A percentile compares a stretch with the other conserved stretches of the same genome.
Evolutionary conservation across 306 rosid species (phyloP).

Genomic region (Vachellia collinsii): DNA sequence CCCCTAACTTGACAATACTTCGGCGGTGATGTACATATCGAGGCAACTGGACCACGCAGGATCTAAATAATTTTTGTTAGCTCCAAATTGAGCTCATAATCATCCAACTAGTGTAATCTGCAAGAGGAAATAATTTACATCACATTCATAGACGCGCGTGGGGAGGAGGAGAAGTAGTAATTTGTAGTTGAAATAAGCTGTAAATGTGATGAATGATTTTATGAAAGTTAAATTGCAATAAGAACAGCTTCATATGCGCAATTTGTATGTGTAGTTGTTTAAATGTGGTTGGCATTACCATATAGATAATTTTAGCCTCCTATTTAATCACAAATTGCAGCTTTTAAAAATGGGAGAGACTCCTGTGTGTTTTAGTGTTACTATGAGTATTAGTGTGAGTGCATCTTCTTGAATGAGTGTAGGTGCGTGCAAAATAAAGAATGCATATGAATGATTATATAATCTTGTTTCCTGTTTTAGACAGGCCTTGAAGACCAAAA

Average conservation of each 20-base stretch:
- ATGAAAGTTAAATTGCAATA: conserved; percentile 7
- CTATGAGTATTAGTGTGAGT: background rate
- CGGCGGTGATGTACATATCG: conserved; percentile 14
- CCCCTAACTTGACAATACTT: conserved; percentile 13
- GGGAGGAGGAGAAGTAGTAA: background rate
- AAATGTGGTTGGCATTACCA: background rate
- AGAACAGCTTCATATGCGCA: background rate
- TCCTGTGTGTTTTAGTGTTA: background rate
- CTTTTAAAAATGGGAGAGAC: background rate
- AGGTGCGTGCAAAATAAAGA: background rate
- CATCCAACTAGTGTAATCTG: conserved; percentile 25
- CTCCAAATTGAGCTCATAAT: conserved; percentile 17
- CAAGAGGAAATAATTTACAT: conserved; percentile 29
- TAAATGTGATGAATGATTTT: background rate
- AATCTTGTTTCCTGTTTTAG: background rate
- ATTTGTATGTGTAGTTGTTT: background rate
- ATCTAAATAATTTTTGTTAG: conserved; percentile 17
- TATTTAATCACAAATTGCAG: conserved; percentile 2
- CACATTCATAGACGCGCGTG: background rate
- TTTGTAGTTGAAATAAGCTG: background rate
- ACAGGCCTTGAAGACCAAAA: background rate
- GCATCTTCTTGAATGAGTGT: background rate
- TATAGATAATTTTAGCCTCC: background rate
- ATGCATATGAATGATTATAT: background rate
- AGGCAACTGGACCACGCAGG: background rate